Evolutionary conservation across 164 flowering plant species (phyloP).

Genomic region (Aristolochia fimbriata): DNA sequence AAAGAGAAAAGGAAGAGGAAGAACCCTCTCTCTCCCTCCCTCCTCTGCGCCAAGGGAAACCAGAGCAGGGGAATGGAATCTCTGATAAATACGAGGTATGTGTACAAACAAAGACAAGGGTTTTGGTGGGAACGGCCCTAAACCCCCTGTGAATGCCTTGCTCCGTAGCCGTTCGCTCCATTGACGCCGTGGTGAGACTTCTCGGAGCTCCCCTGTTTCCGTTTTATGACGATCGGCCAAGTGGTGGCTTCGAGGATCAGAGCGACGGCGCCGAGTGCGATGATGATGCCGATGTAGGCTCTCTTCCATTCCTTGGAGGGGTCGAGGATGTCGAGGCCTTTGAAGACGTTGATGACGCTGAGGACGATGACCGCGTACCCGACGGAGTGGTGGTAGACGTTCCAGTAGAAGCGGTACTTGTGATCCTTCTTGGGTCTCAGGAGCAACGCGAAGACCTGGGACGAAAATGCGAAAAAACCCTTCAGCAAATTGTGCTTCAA

Average conservation of each 20-base stretch:
- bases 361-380: slow-evolving; percentile 52
- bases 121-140: not conserved
- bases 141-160: not conserved
- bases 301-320: slow-evolving; percentile 51
- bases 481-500: not conserved
- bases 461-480: not conserved
- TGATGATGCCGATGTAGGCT: slow-evolving; percentile 31
- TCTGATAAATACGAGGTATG: no score
- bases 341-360: slow-evolving; percentile 46
- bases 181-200: slow-evolving; percentile 22
- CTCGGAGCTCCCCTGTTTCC: slow-evolving; percentile 20
- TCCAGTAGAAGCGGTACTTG: slow-evolving; percentile 74
- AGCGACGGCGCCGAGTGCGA: slow-evolving; percentile 21
- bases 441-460: slow-evolving; percentile 66
- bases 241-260: slow-evolving; percentile 31
- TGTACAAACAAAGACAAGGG: no score
- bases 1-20: no score
- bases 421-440: slow-evolving; percentile 77
- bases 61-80: no score
- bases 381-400: slow-evolving; percentile 50
- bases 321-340: slow-evolving; percentile 48
- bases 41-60: not conserved
- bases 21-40: not conserved
- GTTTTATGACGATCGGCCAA: slow-evolving; percentile 38
- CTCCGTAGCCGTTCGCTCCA: slow-evolving; percentile 17